These are phyloP conservation scores for Stemphylium beticola DNA, from an alignment of 2,329 filamentous ascomycete species.

Conservation along the genomic window DNA sequence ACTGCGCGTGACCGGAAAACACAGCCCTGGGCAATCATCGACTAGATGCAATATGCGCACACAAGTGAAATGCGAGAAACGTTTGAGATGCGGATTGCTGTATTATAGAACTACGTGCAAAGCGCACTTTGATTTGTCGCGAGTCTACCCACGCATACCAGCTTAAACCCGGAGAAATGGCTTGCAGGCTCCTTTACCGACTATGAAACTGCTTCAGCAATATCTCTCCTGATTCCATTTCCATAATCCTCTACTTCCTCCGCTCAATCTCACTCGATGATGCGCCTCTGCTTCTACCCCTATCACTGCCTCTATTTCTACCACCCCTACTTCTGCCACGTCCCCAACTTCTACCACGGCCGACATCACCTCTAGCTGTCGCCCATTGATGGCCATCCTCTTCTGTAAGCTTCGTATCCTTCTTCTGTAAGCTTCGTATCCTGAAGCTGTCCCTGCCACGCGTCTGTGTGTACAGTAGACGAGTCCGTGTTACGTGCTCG, in stretches of 20 bases:
- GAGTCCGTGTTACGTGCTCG: background rate
- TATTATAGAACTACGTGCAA: too few relatives aligned
- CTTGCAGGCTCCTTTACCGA: too few relatives aligned
- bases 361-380: background rate
- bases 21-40: background rate
- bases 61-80: too few relatives aligned
- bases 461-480: background rate
- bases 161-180: too few relatives aligned
- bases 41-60: background rate
- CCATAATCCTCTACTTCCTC: background rate
- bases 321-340: background rate
- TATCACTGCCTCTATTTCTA: background rate
- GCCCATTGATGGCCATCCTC: slow-evolving; percentile 7
- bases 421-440: background rate
- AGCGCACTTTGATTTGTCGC: too few relatives aligned
- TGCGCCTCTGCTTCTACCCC: background rate
- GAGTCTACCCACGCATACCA: too few relatives aligned
- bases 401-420: background rate
- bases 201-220: too few relatives aligned
- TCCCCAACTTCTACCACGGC: background rate
- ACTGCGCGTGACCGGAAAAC: background rate
- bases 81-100: too few relatives aligned
- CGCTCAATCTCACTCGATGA: background rate
- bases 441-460: background rate
- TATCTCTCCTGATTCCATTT: background rate